These are phyloP conservation scores for Lasiodiplodia citricola DNA, from an alignment of 2,329 filamentous ascomycete genomes.

Conservation along the genomic window DNA sequence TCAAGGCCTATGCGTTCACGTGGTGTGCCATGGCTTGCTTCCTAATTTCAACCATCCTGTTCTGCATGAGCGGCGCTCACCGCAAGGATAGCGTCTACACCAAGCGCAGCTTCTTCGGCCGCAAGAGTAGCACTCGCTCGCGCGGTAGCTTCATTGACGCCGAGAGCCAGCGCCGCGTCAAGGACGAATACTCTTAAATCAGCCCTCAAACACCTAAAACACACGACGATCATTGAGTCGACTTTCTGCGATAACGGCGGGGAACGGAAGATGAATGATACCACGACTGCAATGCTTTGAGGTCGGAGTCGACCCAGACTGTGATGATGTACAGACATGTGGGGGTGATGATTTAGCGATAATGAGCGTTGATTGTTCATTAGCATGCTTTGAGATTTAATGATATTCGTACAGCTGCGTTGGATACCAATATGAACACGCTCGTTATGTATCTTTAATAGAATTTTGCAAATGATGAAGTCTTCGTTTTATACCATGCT, in stretches of 20 bases:
- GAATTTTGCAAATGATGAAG: background rate
- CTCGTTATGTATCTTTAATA: conserved; percentile 1
- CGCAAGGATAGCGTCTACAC: conserved; percentile 32
- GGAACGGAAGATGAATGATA: conserved; percentile 9
- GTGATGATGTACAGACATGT: conserved; percentile 3
- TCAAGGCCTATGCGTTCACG: conserved; percentile 75
- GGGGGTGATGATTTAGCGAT: background rate
- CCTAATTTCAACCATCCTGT: conserved; percentile 69
- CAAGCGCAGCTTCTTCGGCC: conserved; percentile 53
- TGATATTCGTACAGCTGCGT: background rate
- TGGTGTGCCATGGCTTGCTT: conserved; percentile 74
- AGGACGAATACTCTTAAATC: conserved; percentile 69
- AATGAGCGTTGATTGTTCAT: conserved; percentile 9
- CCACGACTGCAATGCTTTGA: conserved; percentile 10
- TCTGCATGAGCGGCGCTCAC: conserved; percentile 65
- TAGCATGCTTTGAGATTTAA: background rate
- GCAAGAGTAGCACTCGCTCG: conserved; percentile 54
- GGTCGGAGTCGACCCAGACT: conserved; percentile 1
- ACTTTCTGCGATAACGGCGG: background rate
- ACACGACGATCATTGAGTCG: background rate
- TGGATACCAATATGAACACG: conserved; percentile 15
- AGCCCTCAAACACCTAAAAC: background rate
- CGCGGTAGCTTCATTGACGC: conserved; percentile 62
- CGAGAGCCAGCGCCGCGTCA: conserved; percentile 65
- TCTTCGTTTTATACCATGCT: background rate